Base-by-base conservation (phyloP, 2,329 filamentous ascomycete genomes). In the Aspergillus bombycis region DNA sequence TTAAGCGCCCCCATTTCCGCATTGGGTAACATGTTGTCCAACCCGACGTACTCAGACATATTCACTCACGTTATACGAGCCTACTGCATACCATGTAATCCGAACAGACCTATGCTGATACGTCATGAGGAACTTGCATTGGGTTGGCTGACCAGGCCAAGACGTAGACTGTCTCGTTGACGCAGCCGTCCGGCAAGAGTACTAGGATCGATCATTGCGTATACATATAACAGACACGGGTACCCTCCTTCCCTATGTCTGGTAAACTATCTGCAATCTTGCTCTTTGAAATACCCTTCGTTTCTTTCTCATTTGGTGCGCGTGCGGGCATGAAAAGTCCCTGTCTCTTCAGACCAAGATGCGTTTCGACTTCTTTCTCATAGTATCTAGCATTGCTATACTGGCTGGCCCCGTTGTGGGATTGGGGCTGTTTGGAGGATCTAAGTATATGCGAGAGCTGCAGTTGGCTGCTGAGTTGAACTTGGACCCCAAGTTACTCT, bases 391-490 rank as follows among this genome's bases (percentile, higher is more conserved):
- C 9, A 45, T 64, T 14, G 61, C 26, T 45, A n/a, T 61, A 19
- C 28, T 72, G n/a, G 36, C 60, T 21, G 32, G 60, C n/a, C 54
- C 62, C 58, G 64, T 59, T 30, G 45, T 64, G 54, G 61, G 68
- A 12, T 55, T 69, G 41, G 62, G 69, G 3, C 53, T 69, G 21
- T 43, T 55, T 38, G 7, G 61, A 50, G 64, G 59, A 28, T 63
- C 65, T 36, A 60, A 58, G 12, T 62, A 65, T 14, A 58, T 58
- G 41, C 65, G 57, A 46, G 64, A 71, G 26, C 28, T 72, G 11
- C 66, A 66, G 50, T 61, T 71, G 10, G 62, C 68, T 2, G 67
- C 70, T 10, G 58, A 68, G 43, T 55, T 71, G 52, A 70, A 67
- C 16, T 45, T 73, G 32, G 64, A 72, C 43, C 62, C 66, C 9